These are phyloP conservation scores for Mycogone perniciosa DNA, from an alignment of 2,329 filamentous ascomycete genomes.

Conservation along the genomic window DNA sequence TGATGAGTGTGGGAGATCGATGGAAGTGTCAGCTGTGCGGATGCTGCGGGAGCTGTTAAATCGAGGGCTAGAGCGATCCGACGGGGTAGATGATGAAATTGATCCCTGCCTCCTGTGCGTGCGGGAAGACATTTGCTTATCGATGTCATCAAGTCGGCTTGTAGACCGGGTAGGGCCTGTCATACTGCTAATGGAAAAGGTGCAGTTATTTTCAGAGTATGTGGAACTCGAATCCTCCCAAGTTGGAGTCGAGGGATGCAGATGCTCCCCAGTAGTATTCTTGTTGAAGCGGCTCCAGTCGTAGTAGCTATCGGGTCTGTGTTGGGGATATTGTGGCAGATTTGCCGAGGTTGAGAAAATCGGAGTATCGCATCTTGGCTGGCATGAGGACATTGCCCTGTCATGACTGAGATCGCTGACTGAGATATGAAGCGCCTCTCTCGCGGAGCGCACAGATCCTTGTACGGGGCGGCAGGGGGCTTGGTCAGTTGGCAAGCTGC, in stretches of 20 bases:
- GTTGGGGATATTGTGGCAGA: slow-evolving; percentile 6
- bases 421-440: slow-evolving; percentile 4
- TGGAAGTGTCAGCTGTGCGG: slow-evolving; percentile 9
- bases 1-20: slow-evolving; percentile 9
- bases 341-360: neutral
- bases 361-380: slow-evolving; percentile 6
- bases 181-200: slow-evolving; percentile 2
- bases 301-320: slow-evolving; percentile 5
- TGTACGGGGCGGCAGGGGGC: neutral
- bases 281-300: slow-evolving; percentile 11
- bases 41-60: slow-evolving; percentile 8
- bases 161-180: neutral
- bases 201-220: slow-evolving; percentile 1
- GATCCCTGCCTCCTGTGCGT: slow-evolving; percentile 8
- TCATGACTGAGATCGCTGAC: neutral
- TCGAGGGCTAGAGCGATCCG: slow-evolving; percentile 6
- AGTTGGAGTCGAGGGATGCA: neutral
- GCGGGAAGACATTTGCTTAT: neutral
- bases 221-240: slow-evolving; percentile 9
- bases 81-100: slow-evolving; percentile 5
- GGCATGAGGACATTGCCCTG: neutral
- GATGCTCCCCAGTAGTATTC: neutral
- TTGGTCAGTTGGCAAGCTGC: slow-evolving; percentile 7
- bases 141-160: neutral
- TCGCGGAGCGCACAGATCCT: slow-evolving; percentile 10